Evolutionary conservation across 2,329 filamentous ascomycete species (phyloP).

Genomic region (Phyllosticta citrichinensis): DNA sequence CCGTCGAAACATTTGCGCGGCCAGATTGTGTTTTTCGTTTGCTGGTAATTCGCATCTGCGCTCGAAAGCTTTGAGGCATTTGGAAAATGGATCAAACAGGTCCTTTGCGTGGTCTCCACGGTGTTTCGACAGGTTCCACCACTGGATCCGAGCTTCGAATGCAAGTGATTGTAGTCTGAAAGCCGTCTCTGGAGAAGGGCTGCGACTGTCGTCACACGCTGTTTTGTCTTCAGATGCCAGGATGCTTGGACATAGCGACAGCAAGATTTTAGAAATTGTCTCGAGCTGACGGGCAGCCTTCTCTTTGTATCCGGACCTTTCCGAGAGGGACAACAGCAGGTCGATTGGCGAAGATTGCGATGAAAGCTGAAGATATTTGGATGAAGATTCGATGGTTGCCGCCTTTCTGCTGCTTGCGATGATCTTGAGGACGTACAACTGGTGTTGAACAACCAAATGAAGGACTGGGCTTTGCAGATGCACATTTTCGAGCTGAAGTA

Average conservation of each 20-base stretch:
- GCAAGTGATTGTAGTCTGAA: conserved; percentile 57
- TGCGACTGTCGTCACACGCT: conserved; percentile 45
- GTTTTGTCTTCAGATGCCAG: conserved; percentile 51
- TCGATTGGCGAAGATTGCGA: conserved; percentile 48
- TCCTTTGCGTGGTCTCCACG: conserved; percentile 53
- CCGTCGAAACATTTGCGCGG: not conserved
- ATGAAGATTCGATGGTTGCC: conserved; percentile 45
- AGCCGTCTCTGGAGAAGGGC: conserved; percentile 46
- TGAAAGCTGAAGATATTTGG: conserved; percentile 46
- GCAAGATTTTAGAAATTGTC: conserved; percentile 51
- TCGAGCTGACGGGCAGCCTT: conserved; percentile 60
- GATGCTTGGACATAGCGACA: conserved; percentile 59
- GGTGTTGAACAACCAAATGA: conserved; percentile 50
- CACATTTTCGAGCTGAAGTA: conserved; percentile 51
- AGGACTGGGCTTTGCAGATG: conserved; percentile 24
- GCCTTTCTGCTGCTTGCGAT: conserved; percentile 52
- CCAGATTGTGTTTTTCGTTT: conserved; percentile 31
- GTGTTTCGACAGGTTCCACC: conserved; percentile 56
- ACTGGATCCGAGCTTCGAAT: conserved; percentile 50
- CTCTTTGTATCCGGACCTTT: conserved; percentile 35
- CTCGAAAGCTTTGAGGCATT: conserved; percentile 52
- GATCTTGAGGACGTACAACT: conserved; percentile 55
- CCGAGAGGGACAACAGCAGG: conserved; percentile 42
- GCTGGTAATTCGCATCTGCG: conserved; percentile 38
- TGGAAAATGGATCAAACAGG: conserved; percentile 53